phyloP scores from a whole-genome alignment of 2,329 filamentous ascomycete species.

The Sporothrix dimorphospora region DNA sequence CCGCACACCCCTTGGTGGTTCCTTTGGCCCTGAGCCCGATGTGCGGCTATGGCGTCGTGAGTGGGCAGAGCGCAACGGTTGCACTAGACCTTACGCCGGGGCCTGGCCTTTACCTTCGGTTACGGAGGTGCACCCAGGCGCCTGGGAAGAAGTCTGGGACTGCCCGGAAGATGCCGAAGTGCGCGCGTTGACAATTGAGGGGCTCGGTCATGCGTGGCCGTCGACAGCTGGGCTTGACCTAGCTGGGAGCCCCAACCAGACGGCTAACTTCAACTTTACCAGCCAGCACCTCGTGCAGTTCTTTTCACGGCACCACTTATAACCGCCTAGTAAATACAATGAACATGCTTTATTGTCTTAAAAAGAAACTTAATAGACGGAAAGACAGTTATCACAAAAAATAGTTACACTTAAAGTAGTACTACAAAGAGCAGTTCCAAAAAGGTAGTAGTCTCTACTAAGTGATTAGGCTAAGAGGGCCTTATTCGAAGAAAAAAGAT shows the following conservation, averaged over 20 bases:
- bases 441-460: background rate
- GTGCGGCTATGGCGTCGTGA: slow-evolving; percentile 29
- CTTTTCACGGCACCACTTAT: slow-evolving; percentile 29
- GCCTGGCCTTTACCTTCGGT: slow-evolving; percentile 20
- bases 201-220: slow-evolving; percentile 29
- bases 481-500: background rate
- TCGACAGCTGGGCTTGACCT: slow-evolving; percentile 28
- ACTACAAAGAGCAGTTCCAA: background rate
- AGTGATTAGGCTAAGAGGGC: background rate
- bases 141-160: slow-evolving; percentile 30
- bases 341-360: too few species aligned
- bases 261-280: slow-evolving; percentile 29
- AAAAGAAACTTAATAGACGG: too few species aligned
- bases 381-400: too few species aligned
- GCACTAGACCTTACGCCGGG: slow-evolving; percentile 16
- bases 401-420: too few species aligned
- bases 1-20: slow-evolving; percentile 26
- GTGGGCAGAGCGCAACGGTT: slow-evolving; percentile 30
- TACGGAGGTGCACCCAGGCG: slow-evolving; percentile 23
- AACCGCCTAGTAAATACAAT: slow-evolving; percentile 12
- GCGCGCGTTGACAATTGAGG: slow-evolving; percentile 26
- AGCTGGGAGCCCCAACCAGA: slow-evolving; percentile 28
- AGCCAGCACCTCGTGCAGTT: slow-evolving; percentile 31
- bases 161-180: slow-evolving; percentile 27
- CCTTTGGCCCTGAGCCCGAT: slow-evolving; percentile 29